These are phyloP conservation scores for Bipolaris sorokiniana DNA, from an alignment of 2,329 filamentous ascomycete genomes.

Conservation along the genomic window DNA sequence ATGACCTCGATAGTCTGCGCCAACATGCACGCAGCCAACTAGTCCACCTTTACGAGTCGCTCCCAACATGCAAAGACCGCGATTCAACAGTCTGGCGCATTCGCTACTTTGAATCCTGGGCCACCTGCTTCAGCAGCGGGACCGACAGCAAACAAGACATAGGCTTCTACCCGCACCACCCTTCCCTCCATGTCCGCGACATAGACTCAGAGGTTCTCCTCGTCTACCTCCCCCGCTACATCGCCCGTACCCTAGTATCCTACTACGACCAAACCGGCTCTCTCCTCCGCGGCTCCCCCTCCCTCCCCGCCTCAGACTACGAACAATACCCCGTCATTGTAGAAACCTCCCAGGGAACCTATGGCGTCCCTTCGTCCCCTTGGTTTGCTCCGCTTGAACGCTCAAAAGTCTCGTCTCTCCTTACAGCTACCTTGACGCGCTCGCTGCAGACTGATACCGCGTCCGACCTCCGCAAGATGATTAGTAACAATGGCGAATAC, in stretches of 20 bases:
- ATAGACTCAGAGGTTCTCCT: background rate
- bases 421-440: slow-evolving; percentile 21
- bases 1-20: slow-evolving; percentile 6
- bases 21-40: slow-evolving; percentile 11
- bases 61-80: slow-evolving; percentile 15
- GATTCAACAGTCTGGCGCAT: slow-evolving; percentile 24
- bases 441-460: slow-evolving; percentile 12
- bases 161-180: slow-evolving; percentile 22
- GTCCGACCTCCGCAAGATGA: slow-evolving; percentile 3
- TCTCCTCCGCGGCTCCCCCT: slow-evolving; percentile 21
- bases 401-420: slow-evolving; percentile 22
- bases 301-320: slow-evolving; percentile 8
- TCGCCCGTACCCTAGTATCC: slow-evolving; percentile 26
- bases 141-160: slow-evolving; percentile 1
- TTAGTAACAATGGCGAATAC: slow-evolving; percentile 8
- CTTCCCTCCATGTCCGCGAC: background rate
- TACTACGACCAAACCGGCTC: slow-evolving; percentile 32
- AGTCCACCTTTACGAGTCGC: slow-evolving; percentile 9
- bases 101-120: slow-evolving; percentile 24
- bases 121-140: slow-evolving; percentile 9
- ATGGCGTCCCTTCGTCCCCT: slow-evolving; percentile 20
- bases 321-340: slow-evolving; percentile 23
- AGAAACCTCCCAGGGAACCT: slow-evolving; percentile 26
- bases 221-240: slow-evolving; percentile 14
- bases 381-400: slow-evolving; percentile 25